A percentile compares a stretch with the other conserved stretches of the same genome.
These are phyloP conservation scores for Dendrostoma leiphaemia DNA, from an alignment of 2,329 filamentous ascomycete species.

Conservation along the genomic window DNA sequence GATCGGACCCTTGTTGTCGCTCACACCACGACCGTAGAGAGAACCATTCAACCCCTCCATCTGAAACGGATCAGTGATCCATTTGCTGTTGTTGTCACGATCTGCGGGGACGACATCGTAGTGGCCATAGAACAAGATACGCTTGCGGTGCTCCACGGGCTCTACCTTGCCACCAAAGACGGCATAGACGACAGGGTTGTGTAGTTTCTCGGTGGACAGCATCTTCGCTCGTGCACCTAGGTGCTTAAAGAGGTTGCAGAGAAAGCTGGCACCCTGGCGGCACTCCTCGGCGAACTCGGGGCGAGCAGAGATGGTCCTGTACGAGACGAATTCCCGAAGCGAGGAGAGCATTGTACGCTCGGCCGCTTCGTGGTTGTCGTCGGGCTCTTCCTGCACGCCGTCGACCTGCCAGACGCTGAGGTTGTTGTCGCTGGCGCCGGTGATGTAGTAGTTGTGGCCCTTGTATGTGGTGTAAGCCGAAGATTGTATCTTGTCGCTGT, in stretches of 20 bases:
- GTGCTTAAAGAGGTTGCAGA: constrained; percentile 87
- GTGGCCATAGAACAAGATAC: constrained; percentile 94
- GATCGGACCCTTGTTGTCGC: constrained; percentile 96
- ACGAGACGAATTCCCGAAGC: constrained; percentile 83
- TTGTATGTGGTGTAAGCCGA: constrained; percentile 73
- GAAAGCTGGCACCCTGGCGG: constrained; percentile 84
- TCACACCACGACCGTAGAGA: constrained; percentile 92
- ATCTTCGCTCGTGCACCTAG: constrained; percentile 88
- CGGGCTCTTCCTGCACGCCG: constrained; percentile 37
- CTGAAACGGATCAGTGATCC: constrained; percentile 86
- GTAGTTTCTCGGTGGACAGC: constrained; percentile 59
- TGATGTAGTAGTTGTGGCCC: constrained; percentile 81
- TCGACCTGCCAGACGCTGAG: constrained; percentile 84
- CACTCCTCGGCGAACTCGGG: constrained; percentile 89
- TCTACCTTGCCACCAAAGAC: constrained; percentile 77
- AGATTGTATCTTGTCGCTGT: constrained; percentile 82
- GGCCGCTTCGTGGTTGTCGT: constrained; percentile 35
- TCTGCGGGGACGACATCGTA: constrained; percentile 96
- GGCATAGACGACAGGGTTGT: constrained; percentile 92
- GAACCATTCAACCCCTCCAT: constrained; percentile 88
- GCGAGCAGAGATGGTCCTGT: constrained; percentile 86
- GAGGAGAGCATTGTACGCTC: constrained; percentile 65
- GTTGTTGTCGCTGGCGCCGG: constrained; percentile 87
- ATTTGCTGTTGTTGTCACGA: constrained; percentile 69
- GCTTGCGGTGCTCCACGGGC: constrained; percentile 67